These are phyloP conservation scores for Entomophthora muscae DNA, from an alignment of 371 early-diverging fungal genomes.

Conservation along the genomic window DNA sequence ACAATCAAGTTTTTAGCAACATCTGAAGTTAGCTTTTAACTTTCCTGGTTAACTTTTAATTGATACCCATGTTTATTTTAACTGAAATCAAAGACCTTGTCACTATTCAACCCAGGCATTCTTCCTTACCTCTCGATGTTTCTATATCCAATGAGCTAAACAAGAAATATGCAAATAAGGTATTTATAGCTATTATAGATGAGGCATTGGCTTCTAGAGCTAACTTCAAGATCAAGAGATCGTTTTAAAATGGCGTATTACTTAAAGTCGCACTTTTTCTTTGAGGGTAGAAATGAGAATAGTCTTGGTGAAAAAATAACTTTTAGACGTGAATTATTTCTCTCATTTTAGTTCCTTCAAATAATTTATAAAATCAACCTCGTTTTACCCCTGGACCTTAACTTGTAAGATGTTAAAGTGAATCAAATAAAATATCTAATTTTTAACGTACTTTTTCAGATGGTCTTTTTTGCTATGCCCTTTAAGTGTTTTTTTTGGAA, in stretches of 20 bases:
- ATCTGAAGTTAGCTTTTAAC: no score
- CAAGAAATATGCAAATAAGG: slow-evolving; percentile 81
- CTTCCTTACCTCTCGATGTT: slow-evolving; percentile 41
- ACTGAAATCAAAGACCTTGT: slow-evolving; percentile 64
- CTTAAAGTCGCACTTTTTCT: no score
- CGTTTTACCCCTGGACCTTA: neutral
- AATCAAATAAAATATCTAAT: neutral
- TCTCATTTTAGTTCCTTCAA: neutral
- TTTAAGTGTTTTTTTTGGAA: neutral
- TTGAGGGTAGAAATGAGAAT: neutral
- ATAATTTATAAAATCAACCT: neutral
- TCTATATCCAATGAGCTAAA: slow-evolving; percentile 83
- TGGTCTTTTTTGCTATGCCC: neutral
- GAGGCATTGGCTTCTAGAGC: neutral
- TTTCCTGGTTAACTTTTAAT: no score
- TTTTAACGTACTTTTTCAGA: neutral
- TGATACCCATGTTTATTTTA: slow-evolving; percentile 58
- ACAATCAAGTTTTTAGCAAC: no score
- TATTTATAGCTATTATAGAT: slow-evolving; percentile 12
- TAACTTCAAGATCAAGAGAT: neutral
- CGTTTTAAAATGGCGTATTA: no score
- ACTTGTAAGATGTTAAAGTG: neutral
- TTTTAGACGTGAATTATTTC: neutral
- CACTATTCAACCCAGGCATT: slow-evolving; percentile 60
- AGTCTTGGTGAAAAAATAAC: neutral